These are phyloP conservation scores for Pittosporum tobira DNA, from an alignment of 129 eudicot genomes.

Conservation along the genomic window DNA sequence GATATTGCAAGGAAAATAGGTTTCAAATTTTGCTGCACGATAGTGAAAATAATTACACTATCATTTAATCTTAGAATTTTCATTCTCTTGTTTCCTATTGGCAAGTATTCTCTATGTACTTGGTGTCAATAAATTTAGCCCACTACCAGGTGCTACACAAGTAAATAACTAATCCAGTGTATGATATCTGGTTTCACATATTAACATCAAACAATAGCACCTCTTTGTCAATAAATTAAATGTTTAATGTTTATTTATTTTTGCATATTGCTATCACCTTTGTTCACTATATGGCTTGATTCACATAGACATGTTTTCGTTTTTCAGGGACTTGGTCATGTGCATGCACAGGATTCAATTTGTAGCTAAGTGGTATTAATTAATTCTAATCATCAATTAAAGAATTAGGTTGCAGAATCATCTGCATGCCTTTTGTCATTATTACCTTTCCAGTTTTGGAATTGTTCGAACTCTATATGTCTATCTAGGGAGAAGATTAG, in stretches of 20 bases:
- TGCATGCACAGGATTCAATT: constrained; percentile 2
- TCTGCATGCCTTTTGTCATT: too few relatives aligned
- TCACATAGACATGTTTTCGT: background rate
- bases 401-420: background rate
- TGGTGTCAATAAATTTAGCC: background rate
- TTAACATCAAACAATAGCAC: background rate
- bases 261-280: too few relatives aligned
- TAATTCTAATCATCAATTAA: background rate
- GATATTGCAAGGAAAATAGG: too few relatives aligned
- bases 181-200: background rate
- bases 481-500: too few relatives aligned
- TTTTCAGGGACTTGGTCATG: constrained; percentile 12
- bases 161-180: background rate
- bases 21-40: too few relatives aligned
- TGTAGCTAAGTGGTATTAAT: constrained; percentile 1
- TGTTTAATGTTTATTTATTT: background rate
- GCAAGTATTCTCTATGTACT: background rate
- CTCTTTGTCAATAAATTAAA: background rate
- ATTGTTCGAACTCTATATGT: too few relatives aligned
- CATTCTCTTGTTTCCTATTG: too few relatives aligned
- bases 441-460: too few relatives aligned
- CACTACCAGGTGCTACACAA: background rate
- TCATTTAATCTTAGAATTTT: too few relatives aligned
- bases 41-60: too few relatives aligned
- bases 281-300: too few relatives aligned